A percentile compares a stretch with the other conserved stretches of the same genome.
Conservation (phyloP, 2,329 filamentous ascomycete genomes). For the Sporothrix protearum region DNA sequence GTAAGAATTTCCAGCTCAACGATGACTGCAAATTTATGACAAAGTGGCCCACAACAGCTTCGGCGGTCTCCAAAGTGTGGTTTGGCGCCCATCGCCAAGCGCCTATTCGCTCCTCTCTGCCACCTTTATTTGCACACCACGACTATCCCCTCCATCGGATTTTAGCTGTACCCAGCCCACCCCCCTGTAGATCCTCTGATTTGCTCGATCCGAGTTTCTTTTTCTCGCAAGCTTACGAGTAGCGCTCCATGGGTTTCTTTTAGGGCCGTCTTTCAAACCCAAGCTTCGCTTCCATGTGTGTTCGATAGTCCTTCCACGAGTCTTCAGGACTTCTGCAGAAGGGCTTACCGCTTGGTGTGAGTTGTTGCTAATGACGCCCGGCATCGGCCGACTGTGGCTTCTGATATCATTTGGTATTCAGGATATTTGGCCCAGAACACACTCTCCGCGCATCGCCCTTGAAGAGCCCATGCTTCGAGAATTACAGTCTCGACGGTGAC, state of each 20-base stretch:
- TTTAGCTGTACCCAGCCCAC: slow-evolving; percentile 29
- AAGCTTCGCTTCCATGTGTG: slow-evolving; percentile 13
- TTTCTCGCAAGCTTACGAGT: slow-evolving; percentile 12
- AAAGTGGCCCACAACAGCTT: background rate
- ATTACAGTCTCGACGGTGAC: background rate
- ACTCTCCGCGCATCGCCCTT: slow-evolving; percentile 8
- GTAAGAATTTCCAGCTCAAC: slow-evolving; percentile 6
- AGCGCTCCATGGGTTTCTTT: slow-evolving; percentile 8
- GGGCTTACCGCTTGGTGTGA: background rate
- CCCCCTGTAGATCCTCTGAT: slow-evolving; percentile 33
- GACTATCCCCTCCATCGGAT: slow-evolving; percentile 11
- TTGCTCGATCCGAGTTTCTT: slow-evolving; percentile 26
- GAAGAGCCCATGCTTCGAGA: background rate
- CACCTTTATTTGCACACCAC: slow-evolving; percentile 1
- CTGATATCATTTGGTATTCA: background rate
- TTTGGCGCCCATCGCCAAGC: background rate
- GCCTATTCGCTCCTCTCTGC: background rate
- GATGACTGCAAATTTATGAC: background rate
- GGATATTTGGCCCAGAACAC: background rate
- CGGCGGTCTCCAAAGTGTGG: background rate
- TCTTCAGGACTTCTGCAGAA: slow-evolving; percentile 8
- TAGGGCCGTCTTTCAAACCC: background rate
- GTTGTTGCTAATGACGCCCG: slow-evolving; percentile 6
- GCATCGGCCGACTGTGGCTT: background rate
- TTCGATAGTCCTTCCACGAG: slow-evolving; percentile 10